Evolutionary conservation across 2,329 filamentous ascomycete genomes (phyloP), one percentile per base, ranked within the genome.

Genomic region (Pseudogymnoascus sp.): DNA sequence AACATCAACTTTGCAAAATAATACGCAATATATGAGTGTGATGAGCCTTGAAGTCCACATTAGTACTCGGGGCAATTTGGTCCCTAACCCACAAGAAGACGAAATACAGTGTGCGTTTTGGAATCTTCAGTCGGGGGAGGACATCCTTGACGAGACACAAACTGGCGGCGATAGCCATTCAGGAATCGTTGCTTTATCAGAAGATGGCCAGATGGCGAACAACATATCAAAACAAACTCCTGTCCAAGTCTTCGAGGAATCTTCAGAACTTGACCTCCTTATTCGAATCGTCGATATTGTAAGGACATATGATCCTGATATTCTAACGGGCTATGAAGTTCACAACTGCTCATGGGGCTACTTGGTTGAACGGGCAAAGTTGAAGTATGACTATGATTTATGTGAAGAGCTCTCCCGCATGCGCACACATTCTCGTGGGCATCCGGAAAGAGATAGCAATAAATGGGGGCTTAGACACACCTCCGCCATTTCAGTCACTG

Each of bases 311-410:
- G 94, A 99, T 71, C 94, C 94, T 0, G 94, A 99, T 69, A 89
- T 99, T 28, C 78, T 99, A 41, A 94, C 92, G 0, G 94, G 94
- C 0, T 99, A 94, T 68, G 94, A 99, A 73, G 91, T 97, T 0
- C 91, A 97, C 69, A 90, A 91, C 60, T 82, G 85, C 62, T 97
- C 92, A 0, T 99, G 94, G 94, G 94, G 95, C 1, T 99, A 95
- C 72, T 74, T 99, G 37, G 93, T 97, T 57, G 93, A 99, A 74
- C 84, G 94, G 59, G 92, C 93, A 11, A 81, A 89, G 30, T 74
- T 88, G 64, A 90, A 92, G 71, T 97, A 93, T 68, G 92, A 96
- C 64, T 94, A 90, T 71, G 87, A 97, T 68, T 79, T 99, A 3
- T 95, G 90, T 66, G 89, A 96, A 65, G 92, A 97, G 70, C 84